Conservation (phyloP, 2,329 filamentous ascomycete species). For the Periconia sp. region DNA sequence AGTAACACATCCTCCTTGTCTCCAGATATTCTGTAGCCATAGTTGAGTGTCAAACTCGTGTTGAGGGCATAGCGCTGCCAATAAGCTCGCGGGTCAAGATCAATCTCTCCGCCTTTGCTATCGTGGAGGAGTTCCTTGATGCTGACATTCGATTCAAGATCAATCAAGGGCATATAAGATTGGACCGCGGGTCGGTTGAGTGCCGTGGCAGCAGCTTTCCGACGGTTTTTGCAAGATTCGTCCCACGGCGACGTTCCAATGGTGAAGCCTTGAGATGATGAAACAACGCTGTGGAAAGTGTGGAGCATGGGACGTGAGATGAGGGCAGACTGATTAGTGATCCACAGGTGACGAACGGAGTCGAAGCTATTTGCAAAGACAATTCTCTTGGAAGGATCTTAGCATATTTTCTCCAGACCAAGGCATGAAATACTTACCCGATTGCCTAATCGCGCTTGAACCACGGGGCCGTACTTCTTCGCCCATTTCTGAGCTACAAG, state of each 20-base stretch:
- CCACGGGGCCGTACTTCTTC: conserved; percentile 58
- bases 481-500: conserved; percentile 53
- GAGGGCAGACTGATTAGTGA: conserved; percentile 77
- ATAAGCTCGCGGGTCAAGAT: conserved; percentile 75
- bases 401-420: not conserved
- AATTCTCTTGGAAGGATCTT: conserved; percentile 64
- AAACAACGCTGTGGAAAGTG: conserved; percentile 69
- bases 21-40: conserved; percentile 76
- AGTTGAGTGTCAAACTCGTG: conserved; percentile 78
- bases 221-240: conserved; percentile 76
- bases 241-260: conserved; percentile 87
- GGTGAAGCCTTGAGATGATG: conserved; percentile 57
- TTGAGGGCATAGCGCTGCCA: conserved; percentile 80
- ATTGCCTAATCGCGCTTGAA: conserved; percentile 67
- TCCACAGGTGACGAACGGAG: conserved; percentile 75
- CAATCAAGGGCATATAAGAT: conserved; percentile 82
- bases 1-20: conserved; percentile 71
- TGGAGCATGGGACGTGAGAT: conserved; percentile 80
- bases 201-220: conserved; percentile 80
- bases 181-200: conserved; percentile 78
- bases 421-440: conserved; percentile 51
- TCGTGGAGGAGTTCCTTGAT: conserved; percentile 75
- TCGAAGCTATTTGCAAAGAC: conserved; percentile 82
- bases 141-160: conserved; percentile 74
- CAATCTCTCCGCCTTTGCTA: conserved; percentile 64